Evolutionary conservation across 495 filamentous ascomycete genomes (phyloP).

Genomic region (Terfezia boudieri): DNA sequence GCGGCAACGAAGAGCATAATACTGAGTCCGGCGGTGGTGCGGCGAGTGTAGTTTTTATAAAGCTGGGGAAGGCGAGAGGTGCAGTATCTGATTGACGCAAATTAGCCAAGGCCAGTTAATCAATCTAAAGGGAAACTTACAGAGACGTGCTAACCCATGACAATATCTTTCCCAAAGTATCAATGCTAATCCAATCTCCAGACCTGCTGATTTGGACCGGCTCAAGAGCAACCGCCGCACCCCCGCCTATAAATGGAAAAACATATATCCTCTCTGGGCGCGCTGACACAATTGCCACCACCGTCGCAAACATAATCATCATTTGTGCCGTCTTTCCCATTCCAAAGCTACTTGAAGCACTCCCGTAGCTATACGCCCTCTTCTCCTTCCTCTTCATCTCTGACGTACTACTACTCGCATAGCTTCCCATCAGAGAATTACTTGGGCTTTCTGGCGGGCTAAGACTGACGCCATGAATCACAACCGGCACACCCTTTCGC

Average conservation of each 20-base stretch:
- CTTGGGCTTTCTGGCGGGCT: neutral
- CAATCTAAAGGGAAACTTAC: neutral
- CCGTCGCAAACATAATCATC: neutral
- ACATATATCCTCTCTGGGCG: neutral
- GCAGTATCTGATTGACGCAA: slow-evolving; percentile 27
- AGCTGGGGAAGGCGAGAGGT: slow-evolving; percentile 50
- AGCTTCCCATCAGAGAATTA: neutral
- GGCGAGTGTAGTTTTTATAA: slow-evolving; percentile 41
- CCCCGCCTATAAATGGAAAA: neutral
- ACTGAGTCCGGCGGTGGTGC: slow-evolving; percentile 47
- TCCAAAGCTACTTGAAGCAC: neutral
- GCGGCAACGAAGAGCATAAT: slow-evolving; percentile 47
- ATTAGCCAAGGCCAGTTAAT: neutral
- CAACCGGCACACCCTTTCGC: neutral
- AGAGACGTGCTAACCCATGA: neutral
- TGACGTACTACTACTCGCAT: neutral
- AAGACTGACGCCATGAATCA: neutral
- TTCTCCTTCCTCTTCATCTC: slow-evolving; percentile 7
- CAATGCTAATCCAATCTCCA: neutral
- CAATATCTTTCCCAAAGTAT: neutral
- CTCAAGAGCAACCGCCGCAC: neutral
- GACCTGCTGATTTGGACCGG: neutral
- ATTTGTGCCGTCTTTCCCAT: neutral
- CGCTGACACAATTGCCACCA: neutral
- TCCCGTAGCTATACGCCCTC: neutral